Conservation (phyloP, 106 monocot species). For the Platanthera guangdongensis region DNA sequence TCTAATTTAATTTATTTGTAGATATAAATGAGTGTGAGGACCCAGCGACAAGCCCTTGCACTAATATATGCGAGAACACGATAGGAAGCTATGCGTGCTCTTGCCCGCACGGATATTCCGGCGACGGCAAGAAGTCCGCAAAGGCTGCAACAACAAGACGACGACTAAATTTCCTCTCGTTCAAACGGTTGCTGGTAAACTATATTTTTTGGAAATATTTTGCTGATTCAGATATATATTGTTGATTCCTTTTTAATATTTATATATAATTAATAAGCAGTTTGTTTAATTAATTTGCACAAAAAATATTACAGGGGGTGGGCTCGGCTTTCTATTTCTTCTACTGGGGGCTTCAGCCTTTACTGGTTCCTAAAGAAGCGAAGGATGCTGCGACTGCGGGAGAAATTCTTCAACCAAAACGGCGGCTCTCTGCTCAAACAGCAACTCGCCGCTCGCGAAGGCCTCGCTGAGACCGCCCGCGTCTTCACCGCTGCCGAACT, state of each 20-base stretch:
- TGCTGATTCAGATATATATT: too few relatives aligned
- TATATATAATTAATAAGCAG: too few relatives aligned
- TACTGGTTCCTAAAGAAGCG: constrained; percentile 21
- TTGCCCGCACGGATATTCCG: constrained; percentile 28
- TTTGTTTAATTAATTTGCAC: too few relatives aligned
- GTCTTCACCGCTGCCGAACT: constrained; percentile 33
- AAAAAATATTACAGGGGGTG: background rate
- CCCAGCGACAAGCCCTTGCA: constrained; percentile 19
- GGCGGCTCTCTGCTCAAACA: constrained; percentile 40
- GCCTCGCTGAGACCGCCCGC: background rate
- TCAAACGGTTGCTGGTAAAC: constrained; percentile 24
- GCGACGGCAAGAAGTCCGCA: constrained; percentile 36
- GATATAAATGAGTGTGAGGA: constrained; percentile 57
- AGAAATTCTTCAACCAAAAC: constrained; percentile 32
- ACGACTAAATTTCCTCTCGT: constrained; percentile 18
- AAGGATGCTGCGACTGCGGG: constrained; percentile 10
- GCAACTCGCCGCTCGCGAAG: constrained; percentile 18
- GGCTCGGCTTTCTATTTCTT: constrained; percentile 8
- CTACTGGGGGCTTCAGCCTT: constrained; percentile 8
- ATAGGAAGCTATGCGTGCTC: constrained; percentile 37
- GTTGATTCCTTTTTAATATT: too few relatives aligned
- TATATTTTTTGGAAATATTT: too few relatives aligned
- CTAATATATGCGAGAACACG: constrained; percentile 29
- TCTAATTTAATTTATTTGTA: constrained; percentile 5
- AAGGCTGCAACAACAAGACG: constrained; percentile 33